phyloP scores from a whole-genome alignment of 1,139 yeast species.

The Geotrichum histeridarum region DNA sequence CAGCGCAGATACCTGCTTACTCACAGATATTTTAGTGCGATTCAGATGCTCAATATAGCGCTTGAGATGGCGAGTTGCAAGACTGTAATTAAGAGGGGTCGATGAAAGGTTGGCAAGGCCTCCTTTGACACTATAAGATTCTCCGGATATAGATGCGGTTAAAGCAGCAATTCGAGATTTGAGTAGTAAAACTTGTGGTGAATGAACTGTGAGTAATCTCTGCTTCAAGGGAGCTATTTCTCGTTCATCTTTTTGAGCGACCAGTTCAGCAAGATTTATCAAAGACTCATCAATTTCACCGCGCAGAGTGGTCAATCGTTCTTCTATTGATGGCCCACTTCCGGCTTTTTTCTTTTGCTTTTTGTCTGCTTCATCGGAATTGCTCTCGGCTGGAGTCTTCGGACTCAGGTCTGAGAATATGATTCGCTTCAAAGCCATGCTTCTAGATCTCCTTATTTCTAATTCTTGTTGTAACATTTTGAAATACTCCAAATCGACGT shows the following conservation, averaged over 20 bases:
- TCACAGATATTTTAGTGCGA: background rate
- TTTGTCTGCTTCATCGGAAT: background rate
- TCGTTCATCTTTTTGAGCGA: background rate
- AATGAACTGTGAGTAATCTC: background rate
- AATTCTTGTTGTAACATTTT: background rate
- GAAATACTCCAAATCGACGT: background rate
- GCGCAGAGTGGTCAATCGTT: background rate
- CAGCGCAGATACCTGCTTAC: background rate
- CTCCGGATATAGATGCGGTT: slow-evolving; percentile 1
- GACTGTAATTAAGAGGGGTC: background rate
- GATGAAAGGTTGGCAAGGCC: slow-evolving; percentile 4
- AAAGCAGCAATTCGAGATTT: slow-evolving; percentile 4
- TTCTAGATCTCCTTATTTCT: background rate
- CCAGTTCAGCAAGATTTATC: background rate
- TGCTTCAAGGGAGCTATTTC: background rate
- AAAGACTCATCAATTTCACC: background rate
- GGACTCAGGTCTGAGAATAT: background rate
- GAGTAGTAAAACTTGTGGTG: slow-evolving; percentile 1
- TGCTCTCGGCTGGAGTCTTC: background rate
- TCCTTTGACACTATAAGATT: slow-evolving; percentile 4
- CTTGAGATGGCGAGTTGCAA: slow-evolving; percentile 8
- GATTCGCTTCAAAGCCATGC: slow-evolving; percentile 1
- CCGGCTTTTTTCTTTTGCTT: background rate
- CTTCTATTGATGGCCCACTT: background rate
- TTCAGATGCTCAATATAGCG: slow-evolving; percentile 8